phyloP scores from a whole-genome alignment of 2,329 filamentous ascomycete genomes.

The Trichoderma polysporum region DNA sequence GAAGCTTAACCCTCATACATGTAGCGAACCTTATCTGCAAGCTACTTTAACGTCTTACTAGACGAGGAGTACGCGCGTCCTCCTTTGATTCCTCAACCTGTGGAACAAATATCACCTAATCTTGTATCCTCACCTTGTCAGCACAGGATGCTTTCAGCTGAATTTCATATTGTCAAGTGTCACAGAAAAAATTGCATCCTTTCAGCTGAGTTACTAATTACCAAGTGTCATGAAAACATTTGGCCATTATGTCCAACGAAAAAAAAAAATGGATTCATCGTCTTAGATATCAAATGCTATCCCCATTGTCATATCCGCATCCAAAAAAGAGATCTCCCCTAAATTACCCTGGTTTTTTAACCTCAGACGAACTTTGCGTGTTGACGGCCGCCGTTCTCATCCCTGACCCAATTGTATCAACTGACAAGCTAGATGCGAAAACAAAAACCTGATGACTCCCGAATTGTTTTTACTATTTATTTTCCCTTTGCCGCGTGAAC shows the following conservation, averaged over 20 bases:
- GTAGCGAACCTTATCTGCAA: background rate
- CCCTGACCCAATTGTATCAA: slow-evolving; percentile 13
- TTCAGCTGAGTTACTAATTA: background rate
- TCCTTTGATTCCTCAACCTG: background rate
- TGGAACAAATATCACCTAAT: background rate
- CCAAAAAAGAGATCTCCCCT: background rate
- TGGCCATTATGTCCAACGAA: background rate
- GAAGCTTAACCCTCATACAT: background rate
- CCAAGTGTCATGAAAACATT: background rate
- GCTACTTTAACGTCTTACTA: background rate
- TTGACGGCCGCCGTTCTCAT: background rate
- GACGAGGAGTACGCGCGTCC: slow-evolving; percentile 2
- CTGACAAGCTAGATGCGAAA: slow-evolving; percentile 14
- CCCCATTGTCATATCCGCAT: slow-evolving; percentile 11
- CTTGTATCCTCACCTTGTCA: background rate
- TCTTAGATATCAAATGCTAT: slow-evolving; percentile 18
- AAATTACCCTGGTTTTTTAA: slow-evolving; percentile 15
- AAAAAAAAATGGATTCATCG: background rate
- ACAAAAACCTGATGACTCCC: slow-evolving; percentile 11
- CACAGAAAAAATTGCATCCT: background rate
- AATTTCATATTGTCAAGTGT: background rate
- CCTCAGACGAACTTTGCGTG: background rate
- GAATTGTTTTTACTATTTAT: slow-evolving; percentile 32
- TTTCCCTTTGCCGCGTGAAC: slow-evolving; percentile 66
- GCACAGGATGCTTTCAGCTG: background rate